These are phyloP conservation scores for Knufia petricola DNA, from an alignment of 2,329 filamentous ascomycete species.

Conservation along the genomic window DNA sequence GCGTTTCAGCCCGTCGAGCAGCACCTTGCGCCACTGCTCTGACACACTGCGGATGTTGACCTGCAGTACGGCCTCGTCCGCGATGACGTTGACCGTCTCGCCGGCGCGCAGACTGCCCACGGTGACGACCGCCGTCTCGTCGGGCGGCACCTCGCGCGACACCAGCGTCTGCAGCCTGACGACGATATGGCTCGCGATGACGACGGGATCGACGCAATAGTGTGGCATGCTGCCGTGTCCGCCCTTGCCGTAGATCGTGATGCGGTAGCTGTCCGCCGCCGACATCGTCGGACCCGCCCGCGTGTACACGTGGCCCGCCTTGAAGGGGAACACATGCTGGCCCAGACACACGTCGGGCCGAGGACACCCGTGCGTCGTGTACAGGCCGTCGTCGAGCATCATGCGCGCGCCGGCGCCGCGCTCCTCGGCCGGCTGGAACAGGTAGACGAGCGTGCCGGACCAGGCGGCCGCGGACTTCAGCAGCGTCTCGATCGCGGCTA, in stretches of 20 bases:
- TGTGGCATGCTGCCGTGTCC: slow-evolving; percentile 51
- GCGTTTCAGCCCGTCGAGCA: slow-evolving; percentile 40
- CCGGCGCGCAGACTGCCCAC: slow-evolving; percentile 51
- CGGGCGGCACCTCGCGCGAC: slow-evolving; percentile 44
- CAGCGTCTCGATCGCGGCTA: slow-evolving; percentile 46
- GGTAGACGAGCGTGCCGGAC: slow-evolving; percentile 53
- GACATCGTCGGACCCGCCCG: slow-evolving; percentile 34
- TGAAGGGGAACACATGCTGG: slow-evolving; percentile 45
- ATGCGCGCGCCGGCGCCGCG: slow-evolving; percentile 51
- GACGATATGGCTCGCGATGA: slow-evolving; percentile 48
- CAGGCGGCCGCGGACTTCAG: slow-evolving; percentile 38
- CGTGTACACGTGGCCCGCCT: slow-evolving; percentile 33
- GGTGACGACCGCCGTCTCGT: slow-evolving; percentile 49
- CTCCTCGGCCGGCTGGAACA: slow-evolving; percentile 62
- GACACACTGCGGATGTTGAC: slow-evolving; percentile 45
- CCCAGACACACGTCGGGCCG: slow-evolving; percentile 48
- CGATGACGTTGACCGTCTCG: slow-evolving; percentile 52
- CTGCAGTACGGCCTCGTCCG: slow-evolving; percentile 45
- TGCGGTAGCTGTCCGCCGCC: slow-evolving; percentile 37
- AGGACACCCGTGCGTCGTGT: slow-evolving; percentile 33
- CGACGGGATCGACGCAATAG: slow-evolving; percentile 47
- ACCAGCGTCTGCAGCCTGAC: slow-evolving; percentile 52
- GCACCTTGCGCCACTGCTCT: slow-evolving; percentile 36
- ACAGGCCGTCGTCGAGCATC: slow-evolving; percentile 53
- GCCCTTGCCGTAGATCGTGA: slow-evolving; percentile 50